Percentiles rank a stretch among this genome's conserved stretches.
phyloP scores from a whole-genome alignment of 192 early-diverging fungal genomes.

The Diversispora epigaea region DNA sequence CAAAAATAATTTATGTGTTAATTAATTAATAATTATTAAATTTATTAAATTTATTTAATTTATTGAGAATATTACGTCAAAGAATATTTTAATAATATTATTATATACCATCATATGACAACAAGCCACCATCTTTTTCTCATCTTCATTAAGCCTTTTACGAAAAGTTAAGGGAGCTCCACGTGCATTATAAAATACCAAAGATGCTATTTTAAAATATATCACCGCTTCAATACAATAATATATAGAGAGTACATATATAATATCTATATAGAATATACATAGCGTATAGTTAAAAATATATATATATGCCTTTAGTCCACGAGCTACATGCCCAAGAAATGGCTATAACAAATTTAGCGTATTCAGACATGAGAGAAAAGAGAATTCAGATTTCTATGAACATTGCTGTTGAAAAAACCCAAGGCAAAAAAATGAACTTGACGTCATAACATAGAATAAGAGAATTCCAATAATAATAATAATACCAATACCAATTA shows the following conservation, averaged over 20 bases:
- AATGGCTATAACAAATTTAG: constrained; percentile 20
- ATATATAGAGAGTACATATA: neutral
- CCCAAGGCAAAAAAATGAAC: no score
- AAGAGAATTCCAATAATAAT: no score
- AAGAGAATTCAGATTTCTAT: neutral
- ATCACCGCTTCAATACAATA: neutral
- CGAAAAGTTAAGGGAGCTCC: constrained; percentile 23
- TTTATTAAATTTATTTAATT: no score
- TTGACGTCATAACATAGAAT: no score
- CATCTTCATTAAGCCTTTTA: constrained; percentile 15
- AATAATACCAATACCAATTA: no score
- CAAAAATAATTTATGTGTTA: neutral
- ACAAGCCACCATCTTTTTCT: constrained; percentile 24
- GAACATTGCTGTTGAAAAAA: no score
- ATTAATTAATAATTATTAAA: constrained; percentile 2
- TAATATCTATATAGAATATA: neutral
- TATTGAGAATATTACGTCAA: neutral
- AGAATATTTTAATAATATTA: neutral
- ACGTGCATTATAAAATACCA: constrained; percentile 11
- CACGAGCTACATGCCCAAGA: constrained; percentile 25
- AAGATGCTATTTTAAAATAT: constrained; percentile 11
- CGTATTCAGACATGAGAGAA: neutral
- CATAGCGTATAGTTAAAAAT: neutral
- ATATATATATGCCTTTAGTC: constrained; percentile 22
- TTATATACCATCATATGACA: constrained; percentile 19